Base-by-base conservation (phyloP, 2,329 filamentous ascomycete genomes). In the Pestalotiopsis sp. region DNA sequence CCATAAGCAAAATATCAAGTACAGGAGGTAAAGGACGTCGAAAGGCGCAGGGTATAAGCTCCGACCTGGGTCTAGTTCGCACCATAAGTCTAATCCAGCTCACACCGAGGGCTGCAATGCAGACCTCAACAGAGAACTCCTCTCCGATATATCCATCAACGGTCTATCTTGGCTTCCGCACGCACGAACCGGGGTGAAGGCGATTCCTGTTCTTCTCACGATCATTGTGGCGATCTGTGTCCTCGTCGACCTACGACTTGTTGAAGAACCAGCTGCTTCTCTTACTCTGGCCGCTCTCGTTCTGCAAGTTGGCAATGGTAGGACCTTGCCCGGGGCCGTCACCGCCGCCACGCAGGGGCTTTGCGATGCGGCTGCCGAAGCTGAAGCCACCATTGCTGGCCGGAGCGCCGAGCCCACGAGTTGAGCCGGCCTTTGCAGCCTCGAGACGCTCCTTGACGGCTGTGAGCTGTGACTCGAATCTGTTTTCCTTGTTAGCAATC, bases 371-470 rank as follows among this genome's bases (percentile, higher is more conserved):
- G 81, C 89, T 85, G 71, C 84, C 82, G 75, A 92, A 97, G 82
- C 87, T 93, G 80, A 97, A 95, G 76, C 89, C 90, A 64, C 87
- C 89, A 70, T 86, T 81, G 70, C 82, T 82, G 67, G 87, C 85
- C 7, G 89, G 85, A 62, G 90, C 88, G 73, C 89, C 89, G 67
- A 98, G 89, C 67, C 93, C 94, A 73, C 94, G 92, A 12, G 95
- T 97, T 73, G 93, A 96, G 76, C 95, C 94, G 63, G 91, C 90
- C 83, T 98, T 99, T 80, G 95, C 96, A 66, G 94, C 93, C 83
- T 99, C 96, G 73, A 99, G 91, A 71, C 96, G 93, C 80, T 99
- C 96, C 86, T 98, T 99, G 83, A 99, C 96, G 65, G 95, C 94
- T 58, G 94, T 93, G 79, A 99, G 93, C 83, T 99, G 96, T 49